These are phyloP conservation scores for Hericium coralloides DNA, from an alignment of 768 basidiomycete genomes.

Conservation along the genomic window DNA sequence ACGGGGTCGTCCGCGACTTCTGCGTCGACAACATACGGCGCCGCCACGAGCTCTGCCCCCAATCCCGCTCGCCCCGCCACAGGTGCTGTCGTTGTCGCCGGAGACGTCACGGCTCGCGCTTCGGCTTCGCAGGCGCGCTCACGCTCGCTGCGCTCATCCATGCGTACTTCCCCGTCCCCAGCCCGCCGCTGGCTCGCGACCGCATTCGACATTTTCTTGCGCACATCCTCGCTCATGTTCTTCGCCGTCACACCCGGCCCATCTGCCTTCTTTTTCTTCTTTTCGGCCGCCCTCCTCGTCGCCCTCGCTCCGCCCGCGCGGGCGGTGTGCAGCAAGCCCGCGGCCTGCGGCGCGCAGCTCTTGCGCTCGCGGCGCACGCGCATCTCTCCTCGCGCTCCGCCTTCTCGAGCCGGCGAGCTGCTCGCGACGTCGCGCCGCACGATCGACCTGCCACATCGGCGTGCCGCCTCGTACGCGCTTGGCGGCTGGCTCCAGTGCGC, in stretches of 20 bases:
- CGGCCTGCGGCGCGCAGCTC: constrained; percentile 68
- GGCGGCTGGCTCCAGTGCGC: constrained; percentile 62
- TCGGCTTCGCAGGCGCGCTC: constrained; percentile 27
- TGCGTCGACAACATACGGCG: constrained; percentile 51
- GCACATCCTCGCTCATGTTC: constrained; percentile 87
- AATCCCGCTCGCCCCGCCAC: constrained; percentile 15
- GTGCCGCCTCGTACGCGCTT: constrained; percentile 51
- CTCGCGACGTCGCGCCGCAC: constrained; percentile 71
- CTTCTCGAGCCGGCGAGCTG: constrained; percentile 67
- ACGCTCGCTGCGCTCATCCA: constrained; percentile 76
- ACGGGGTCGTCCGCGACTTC: constrained; percentile 29
- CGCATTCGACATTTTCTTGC: constrained; percentile 88
- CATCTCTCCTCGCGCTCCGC: constrained; percentile 82
- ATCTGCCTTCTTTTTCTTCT: constrained; percentile 76
- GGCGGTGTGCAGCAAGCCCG: constrained; percentile 54
- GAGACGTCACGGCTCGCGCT: constrained; percentile 19
- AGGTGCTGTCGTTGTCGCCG: constrained; percentile 25
- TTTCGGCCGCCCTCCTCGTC: constrained; percentile 49
- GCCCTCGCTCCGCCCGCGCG: constrained; percentile 42
- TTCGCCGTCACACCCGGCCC: constrained; percentile 77
- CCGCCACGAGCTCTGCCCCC: constrained; percentile 37
- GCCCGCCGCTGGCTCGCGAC: constrained; percentile 85
- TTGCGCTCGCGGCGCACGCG: constrained; percentile 67
- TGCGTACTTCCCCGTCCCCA: constrained; percentile 66
- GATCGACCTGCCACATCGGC: constrained; percentile 78